phyloP scores from a whole-genome alignment of 2,329 filamentous ascomycete species.

The Xylariaceae sp. region DNA sequence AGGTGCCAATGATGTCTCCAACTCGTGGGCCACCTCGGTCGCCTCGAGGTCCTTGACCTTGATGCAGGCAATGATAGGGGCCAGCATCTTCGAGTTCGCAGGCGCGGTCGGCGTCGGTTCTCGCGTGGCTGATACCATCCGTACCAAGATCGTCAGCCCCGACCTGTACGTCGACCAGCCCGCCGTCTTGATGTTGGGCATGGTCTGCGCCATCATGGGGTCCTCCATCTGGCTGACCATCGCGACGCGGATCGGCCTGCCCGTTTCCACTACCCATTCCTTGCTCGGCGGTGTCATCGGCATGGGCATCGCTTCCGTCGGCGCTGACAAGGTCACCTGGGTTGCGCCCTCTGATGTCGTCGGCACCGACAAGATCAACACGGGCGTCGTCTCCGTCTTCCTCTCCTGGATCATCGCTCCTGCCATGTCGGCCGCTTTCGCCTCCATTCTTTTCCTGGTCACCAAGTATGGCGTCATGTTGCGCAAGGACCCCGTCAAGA shows the following conservation, averaged over 20 bases:
- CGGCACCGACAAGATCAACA: slow-evolving; percentile 34
- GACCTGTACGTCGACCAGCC: slow-evolving; percentile 39
- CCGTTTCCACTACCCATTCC: slow-evolving; percentile 58
- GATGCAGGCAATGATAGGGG: slow-evolving; percentile 53
- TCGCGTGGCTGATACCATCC: slow-evolving; percentile 56
- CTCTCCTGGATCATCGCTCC: slow-evolving; percentile 58
- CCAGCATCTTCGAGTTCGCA: slow-evolving; percentile 56
- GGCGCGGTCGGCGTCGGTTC: slow-evolving; percentile 56
- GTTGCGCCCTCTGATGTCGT: slow-evolving; percentile 34
- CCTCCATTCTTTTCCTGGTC: slow-evolving; percentile 47
- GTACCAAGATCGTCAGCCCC: slow-evolving; percentile 52
- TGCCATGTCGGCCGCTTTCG: slow-evolving; percentile 48
- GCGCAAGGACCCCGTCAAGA: slow-evolving; percentile 46
- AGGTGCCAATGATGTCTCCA: slow-evolving; percentile 63
- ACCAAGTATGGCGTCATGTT: slow-evolving; percentile 54
- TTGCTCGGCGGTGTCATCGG: slow-evolving; percentile 56
- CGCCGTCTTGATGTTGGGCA: slow-evolving; percentile 51
- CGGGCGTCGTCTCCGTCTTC: slow-evolving; percentile 54
- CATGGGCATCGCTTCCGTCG: slow-evolving; percentile 52
- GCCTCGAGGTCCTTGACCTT: slow-evolving; percentile 62
- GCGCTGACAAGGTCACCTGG: slow-evolving; percentile 49
- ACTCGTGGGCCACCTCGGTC: slow-evolving; percentile 70
- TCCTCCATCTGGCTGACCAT: slow-evolving; percentile 53
- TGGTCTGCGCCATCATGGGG: slow-evolving; percentile 50
- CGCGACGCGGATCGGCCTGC: slow-evolving; percentile 49